Percentiles rank a stretch among this genome's conserved stretches.
phyloP scores from a whole-genome alignment of 2,329 filamentous ascomycete genomes.

The Periglandula ipomoeae region DNA sequence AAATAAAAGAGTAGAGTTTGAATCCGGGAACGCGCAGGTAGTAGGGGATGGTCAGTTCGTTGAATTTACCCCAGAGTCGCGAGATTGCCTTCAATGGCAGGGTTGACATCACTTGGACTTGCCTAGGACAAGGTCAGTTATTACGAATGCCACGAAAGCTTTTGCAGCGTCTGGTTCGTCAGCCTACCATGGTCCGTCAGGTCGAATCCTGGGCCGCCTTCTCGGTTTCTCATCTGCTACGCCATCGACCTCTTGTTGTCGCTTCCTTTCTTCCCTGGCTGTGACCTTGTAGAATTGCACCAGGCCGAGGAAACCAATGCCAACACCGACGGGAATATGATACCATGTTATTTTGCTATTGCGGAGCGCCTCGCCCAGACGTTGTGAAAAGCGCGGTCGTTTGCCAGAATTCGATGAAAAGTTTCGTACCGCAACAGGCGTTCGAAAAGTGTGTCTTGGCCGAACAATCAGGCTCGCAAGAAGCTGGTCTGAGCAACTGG shows the following conservation, averaged over 20 bases:
- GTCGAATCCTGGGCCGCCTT: constrained; percentile 56
- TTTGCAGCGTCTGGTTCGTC: not conserved
- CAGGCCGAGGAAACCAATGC: constrained; percentile 73
- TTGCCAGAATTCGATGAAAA: constrained; percentile 31
- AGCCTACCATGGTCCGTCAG: constrained; percentile 71
- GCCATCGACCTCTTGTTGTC: constrained; percentile 33
- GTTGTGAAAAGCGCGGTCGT: constrained; percentile 41
- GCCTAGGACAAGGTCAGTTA: constrained; percentile 35
- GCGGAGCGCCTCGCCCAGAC: constrained; percentile 39
- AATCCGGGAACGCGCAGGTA: constrained; percentile 83
- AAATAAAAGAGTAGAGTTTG: constrained; percentile 81
- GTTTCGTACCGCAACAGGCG: constrained; percentile 17
- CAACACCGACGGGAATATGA: constrained; percentile 78
- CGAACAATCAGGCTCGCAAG: constrained; percentile 6
- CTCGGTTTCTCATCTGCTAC: constrained; percentile 35
- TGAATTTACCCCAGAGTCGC: constrained; percentile 82
- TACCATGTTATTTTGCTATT: constrained; percentile 69
- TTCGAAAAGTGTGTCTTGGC: constrained; percentile 16
- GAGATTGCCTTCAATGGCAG: constrained; percentile 86
- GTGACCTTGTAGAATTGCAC: constrained; percentile 76
- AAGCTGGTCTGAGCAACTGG: constrained; percentile 15
- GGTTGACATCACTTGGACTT: constrained; percentile 89
- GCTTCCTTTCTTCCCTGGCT: constrained; percentile 42
- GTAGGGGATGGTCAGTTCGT: constrained; percentile 81
- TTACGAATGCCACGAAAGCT: not conserved